These are phyloP conservation scores for Candida montana DNA, from an alignment of 805 yeast genomes.

Conservation along the genomic window DNA sequence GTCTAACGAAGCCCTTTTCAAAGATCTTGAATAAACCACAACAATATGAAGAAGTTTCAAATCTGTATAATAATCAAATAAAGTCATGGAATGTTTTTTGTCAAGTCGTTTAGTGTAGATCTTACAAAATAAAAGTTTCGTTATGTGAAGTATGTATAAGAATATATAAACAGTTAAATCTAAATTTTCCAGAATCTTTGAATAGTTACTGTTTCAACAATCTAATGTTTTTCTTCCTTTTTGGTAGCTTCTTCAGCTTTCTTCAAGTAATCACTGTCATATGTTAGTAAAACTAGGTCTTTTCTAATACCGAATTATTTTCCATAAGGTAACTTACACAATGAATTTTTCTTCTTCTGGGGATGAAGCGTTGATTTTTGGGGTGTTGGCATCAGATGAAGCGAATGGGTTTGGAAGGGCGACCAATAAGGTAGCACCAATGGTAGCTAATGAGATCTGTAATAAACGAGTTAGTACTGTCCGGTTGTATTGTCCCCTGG, in stretches of 20 bases:
- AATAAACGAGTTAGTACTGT: conserved; percentile 7
- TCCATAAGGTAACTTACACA: conserved; percentile 7
- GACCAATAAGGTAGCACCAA: conserved; percentile 59
- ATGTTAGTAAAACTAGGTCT: conserved; percentile 8
- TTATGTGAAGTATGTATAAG: conserved; percentile 9
- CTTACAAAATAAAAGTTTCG: neutral
- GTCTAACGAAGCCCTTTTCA: conserved; percentile 72
- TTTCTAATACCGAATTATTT: too few species aligned
- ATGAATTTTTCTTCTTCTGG: conserved; percentile 90
- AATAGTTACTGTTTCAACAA: neutral
- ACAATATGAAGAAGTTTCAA: too few species aligned
- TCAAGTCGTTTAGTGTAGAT: too few species aligned
- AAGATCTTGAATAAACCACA: conserved; percentile 24
- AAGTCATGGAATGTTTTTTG: too few species aligned
- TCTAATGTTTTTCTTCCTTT: conserved; percentile 27
- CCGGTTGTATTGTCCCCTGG: too few species aligned
- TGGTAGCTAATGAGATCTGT: conserved; percentile 74
- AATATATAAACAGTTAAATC: conserved; percentile 5
- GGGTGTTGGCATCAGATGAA: conserved; percentile 37
- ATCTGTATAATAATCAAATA: too few species aligned
- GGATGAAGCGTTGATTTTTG: conserved; percentile 66
- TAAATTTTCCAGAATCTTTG: neutral
- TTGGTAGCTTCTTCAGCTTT: conserved; percentile 36
- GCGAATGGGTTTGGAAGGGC: conserved; percentile 66
- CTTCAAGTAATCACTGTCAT: conserved; percentile 51